phyloP scores from a whole-genome alignment of 1,284 basidiomycete species.

The Apiotrichum montevideense region DNA sequence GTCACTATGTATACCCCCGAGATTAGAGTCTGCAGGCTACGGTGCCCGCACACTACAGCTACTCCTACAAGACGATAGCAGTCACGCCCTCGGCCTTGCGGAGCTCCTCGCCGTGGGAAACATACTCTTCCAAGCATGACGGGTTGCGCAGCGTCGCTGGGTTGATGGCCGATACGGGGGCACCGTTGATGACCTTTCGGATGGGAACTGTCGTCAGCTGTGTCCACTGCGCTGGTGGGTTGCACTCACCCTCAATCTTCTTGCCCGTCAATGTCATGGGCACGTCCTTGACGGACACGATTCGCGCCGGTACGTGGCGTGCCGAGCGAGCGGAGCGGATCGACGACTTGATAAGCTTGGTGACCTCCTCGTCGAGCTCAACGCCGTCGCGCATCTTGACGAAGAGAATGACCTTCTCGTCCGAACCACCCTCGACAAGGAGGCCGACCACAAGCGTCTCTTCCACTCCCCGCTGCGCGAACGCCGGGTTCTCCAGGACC shows the following conservation, averaged over 20 bases:
- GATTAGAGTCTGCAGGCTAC: no score
- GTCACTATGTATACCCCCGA: no score
- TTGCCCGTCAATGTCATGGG: conserved; percentile 84
- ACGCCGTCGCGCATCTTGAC: conserved; percentile 57
- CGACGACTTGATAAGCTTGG: conserved; percentile 57
- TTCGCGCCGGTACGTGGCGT: conserved; percentile 64
- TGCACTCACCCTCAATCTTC: conserved; percentile 59
- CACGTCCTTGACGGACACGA: conserved; percentile 64
- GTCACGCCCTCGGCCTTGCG: conserved; percentile 45
- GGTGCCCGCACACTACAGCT: background rate
- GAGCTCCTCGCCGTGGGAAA: conserved; percentile 54
- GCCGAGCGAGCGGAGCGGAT: conserved; percentile 63
- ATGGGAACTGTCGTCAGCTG: conserved; percentile 26
- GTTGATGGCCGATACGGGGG: conserved; percentile 62
- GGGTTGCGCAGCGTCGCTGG: conserved; percentile 71
- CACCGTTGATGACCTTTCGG: conserved; percentile 67
- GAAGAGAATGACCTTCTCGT: conserved; percentile 78
- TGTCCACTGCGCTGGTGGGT: no score
- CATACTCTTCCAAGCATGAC: conserved; percentile 63
- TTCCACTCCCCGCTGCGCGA: conserved; percentile 52
- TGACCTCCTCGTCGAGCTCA: conserved; percentile 53
- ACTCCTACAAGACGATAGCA: background rate
- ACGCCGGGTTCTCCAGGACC: conserved; percentile 58
- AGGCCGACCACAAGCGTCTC: conserved; percentile 74
- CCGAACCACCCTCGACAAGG: conserved; percentile 60